Conservation (phyloP, 305 asterid genomes). For the Rubia occidens region DNA sequence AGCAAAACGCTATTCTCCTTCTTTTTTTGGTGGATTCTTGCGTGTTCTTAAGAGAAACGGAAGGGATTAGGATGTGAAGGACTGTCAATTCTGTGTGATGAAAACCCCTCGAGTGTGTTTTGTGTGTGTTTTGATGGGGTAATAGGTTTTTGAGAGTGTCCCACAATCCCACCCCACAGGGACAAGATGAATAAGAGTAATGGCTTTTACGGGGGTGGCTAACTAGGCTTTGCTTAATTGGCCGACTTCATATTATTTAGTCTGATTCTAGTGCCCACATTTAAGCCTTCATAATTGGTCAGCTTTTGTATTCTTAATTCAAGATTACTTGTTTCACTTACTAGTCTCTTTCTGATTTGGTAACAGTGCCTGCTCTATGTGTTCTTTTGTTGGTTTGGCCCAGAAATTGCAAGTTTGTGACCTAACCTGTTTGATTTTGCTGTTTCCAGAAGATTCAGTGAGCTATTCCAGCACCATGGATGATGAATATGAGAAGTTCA, state of each 20-base stretch:
- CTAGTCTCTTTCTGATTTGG: conserved; percentile 29
- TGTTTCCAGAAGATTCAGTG: conserved; percentile 40
- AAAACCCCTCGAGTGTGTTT: conserved; percentile 4
- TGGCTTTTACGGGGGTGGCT: conserved; percentile 22
- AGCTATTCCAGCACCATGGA: conserved; percentile 70
- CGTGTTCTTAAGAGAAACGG: conserved; percentile 2
- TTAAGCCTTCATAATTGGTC: conserved; percentile 24
- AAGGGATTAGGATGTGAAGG: neutral
- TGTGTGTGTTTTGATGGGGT: conserved; percentile 17
- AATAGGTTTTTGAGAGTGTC: conserved; percentile 15
- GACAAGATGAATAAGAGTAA: conserved; percentile 19
- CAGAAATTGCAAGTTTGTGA: conserved; percentile 4
- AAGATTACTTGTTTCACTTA: conserved; percentile 24
- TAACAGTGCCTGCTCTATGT: conserved; percentile 20
- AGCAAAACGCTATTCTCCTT: no score
- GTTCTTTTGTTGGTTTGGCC: conserved; percentile 14
- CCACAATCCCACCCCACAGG: conserved; percentile 19
- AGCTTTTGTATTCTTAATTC: conserved; percentile 11
- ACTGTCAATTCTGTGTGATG: conserved; percentile 11
- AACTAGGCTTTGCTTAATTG: conserved; percentile 22
- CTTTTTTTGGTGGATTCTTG: neutral
- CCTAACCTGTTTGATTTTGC: conserved; percentile 19
- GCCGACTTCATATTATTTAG: conserved; percentile 23
- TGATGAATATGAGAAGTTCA: conserved; percentile 84
- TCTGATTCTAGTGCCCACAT: conserved; percentile 14